phyloP scores from a whole-genome alignment of 2,329 filamentous ascomycete genomes.

The Nemania sp. region DNA sequence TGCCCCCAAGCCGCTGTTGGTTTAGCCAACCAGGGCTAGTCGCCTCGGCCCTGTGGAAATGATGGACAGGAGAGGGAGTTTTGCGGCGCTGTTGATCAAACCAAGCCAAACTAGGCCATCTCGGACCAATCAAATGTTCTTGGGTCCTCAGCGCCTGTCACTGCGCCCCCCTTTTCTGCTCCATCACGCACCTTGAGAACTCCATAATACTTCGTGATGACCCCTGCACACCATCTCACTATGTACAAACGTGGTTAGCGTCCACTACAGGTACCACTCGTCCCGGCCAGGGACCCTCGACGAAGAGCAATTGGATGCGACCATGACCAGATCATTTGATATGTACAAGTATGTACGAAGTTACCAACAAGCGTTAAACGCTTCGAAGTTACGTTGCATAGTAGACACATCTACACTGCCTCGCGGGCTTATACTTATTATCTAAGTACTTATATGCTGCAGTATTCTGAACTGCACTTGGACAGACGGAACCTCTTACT shows the following conservation, averaged over 20 bases:
- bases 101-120: constrained; percentile 11
- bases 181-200: background rate
- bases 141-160: background rate
- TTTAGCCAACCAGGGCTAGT: constrained; percentile 11
- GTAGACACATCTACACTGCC: background rate
- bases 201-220: constrained; percentile 22
- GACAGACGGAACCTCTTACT: too few species aligned
- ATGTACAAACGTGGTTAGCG: too few species aligned
- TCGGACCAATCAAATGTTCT: constrained; percentile 17
- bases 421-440: background rate
- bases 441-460: background rate
- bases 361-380: too few species aligned
- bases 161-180: constrained; percentile 18
- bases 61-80: constrained; percentile 11
- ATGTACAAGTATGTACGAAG: too few species aligned
- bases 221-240: constrained; percentile 1
- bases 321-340: background rate
- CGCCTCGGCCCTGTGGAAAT: constrained; percentile 17
- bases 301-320: too few species aligned
- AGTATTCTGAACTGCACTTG: too few species aligned
- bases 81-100: constrained; percentile 28
- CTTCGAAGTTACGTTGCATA: constrained; percentile 8
- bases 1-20: constrained; percentile 7
- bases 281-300: too few species aligned
- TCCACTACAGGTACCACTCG: too few species aligned